Base-by-base conservation (phyloP, 2,329 filamentous ascomycete species). In the Cladosporium colombiae region DNA sequence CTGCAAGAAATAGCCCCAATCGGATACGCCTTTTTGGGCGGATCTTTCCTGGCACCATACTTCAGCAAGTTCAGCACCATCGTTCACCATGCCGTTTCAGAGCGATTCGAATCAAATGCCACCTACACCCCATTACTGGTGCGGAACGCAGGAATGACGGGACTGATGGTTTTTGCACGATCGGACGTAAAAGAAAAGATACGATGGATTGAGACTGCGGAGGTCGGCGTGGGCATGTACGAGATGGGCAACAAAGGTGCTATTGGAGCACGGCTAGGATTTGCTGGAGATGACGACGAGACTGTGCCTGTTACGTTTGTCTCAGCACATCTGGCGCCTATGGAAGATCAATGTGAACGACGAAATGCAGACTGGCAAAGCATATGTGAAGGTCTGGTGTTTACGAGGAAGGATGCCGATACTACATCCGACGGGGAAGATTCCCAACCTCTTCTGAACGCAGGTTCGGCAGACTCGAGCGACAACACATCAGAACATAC, bases 231-330 rank as follows among this genome's bases (percentile, higher is more conserved):
- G 58, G 95, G 95, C 0, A 78, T 93, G 0, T 89, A 88, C 66
- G 90, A 94, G 59, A 95, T 97, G 90, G 95, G 93, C 18, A 97
- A 97, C 78, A 99, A 99, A 79, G 95, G 94, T 33, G 94, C 93
- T 3, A 90, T 96, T 0, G 95, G 90, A 0, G 83, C 94, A 67
- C 85, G 93, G 37, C 78, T 95, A 52, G 83, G 87, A 16, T 89
- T 91, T 27, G 23, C 78, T 89, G 72, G 59, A 14, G 74, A 78
- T 21, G 73, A 73, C 8, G 74, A 75, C 11, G 74, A 53, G 69
- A 74, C 73, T 5, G 85, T 89, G 29, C 86, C 91, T 72, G 77
- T 97, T 64, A 97, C 92, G 0, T 95, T 98, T 76, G 89, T 96
- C 49, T 88, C 91, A 46, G 91, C 93, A 14, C 95, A 99, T 78